phyloP scores from a whole-genome alignment of 2,329 filamentous ascomycete species.

The Tolypocladium guangdongense region DNA sequence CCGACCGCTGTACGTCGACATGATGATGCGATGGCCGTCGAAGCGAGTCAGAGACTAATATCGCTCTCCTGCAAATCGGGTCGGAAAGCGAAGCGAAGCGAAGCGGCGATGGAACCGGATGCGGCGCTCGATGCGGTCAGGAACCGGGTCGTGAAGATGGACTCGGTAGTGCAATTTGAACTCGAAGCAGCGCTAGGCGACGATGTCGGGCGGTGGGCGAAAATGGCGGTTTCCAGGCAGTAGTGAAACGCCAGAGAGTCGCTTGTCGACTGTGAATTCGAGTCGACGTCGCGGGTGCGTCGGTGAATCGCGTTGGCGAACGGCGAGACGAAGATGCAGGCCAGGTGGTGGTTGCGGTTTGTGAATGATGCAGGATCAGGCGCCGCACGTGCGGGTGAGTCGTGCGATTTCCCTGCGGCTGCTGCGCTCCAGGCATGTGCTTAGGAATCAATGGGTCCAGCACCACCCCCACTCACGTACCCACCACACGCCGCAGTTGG shows the following conservation, averaged over 20 bases:
- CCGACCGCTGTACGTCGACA: constrained; percentile 67
- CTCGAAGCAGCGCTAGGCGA: background rate
- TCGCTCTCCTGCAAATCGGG: background rate
- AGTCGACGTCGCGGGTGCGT: background rate
- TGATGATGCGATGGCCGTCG: constrained; percentile 20
- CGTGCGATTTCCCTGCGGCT: no score
- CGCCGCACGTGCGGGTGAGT: constrained; percentile 3
- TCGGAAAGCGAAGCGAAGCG: background rate
- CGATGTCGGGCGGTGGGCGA: background rate
- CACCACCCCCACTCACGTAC: background rate
- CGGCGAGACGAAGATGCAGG: background rate
- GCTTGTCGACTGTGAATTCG: background rate
- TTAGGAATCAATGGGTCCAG: constrained; percentile 1
- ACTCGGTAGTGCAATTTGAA: background rate
- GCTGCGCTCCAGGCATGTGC: background rate
- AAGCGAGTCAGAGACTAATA: background rate
- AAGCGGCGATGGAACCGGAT: background rate
- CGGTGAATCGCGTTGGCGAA: background rate
- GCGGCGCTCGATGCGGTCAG: background rate
- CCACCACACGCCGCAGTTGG: background rate
- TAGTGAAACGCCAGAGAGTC: background rate
- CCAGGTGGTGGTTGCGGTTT: constrained; percentile 1
- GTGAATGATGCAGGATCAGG: constrained; percentile 1
- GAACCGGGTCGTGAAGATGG: background rate
- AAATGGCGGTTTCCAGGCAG: background rate